Conservation (phyloP, 2,329 filamentous ascomycete species). For the Domatiomyces globalis region DNA sequence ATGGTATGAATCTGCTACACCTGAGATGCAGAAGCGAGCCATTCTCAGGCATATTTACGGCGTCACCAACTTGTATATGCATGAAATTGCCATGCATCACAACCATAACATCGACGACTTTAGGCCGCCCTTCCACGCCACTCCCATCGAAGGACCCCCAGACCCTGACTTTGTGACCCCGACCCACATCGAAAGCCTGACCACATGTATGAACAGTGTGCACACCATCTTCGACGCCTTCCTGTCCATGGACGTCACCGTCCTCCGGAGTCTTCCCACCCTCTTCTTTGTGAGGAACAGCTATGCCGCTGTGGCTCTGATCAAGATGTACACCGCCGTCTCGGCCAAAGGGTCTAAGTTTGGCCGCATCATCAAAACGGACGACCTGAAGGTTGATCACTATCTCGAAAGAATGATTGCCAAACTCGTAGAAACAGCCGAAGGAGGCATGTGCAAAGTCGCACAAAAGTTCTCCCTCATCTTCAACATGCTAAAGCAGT, state of each 20-base stretch:
- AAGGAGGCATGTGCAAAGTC: constrained; percentile 49
- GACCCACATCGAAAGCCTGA: constrained; percentile 52
- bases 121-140: constrained; percentile 26
- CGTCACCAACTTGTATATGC: constrained; percentile 56
- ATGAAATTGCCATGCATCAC: constrained; percentile 58
- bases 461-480: constrained; percentile 59
- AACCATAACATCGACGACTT: constrained; percentile 46
- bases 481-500: constrained; percentile 53
- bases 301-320: constrained; percentile 56
- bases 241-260: constrained; percentile 43
- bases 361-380: constrained; percentile 53
- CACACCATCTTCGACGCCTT: constrained; percentile 55
- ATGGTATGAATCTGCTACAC: constrained; percentile 42
- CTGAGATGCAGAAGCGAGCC: constrained; percentile 38
- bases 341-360: constrained; percentile 51
- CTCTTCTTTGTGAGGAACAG: constrained; percentile 58
- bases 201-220: constrained; percentile 51
- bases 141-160: constrained; percentile 18
- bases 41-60: constrained; percentile 50
- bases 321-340: constrained; percentile 59
- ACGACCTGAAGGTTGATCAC: constrained; percentile 49
- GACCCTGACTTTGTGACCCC: constrained; percentile 31
- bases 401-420: constrained; percentile 58
- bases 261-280: constrained; percentile 52
- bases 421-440: constrained; percentile 51